A percentile compares a stretch with the other conserved stretches of the same genome.
Conservation (phyloP, 345 rosid genomes). For the Eucalyptus camaldulensis region DNA sequence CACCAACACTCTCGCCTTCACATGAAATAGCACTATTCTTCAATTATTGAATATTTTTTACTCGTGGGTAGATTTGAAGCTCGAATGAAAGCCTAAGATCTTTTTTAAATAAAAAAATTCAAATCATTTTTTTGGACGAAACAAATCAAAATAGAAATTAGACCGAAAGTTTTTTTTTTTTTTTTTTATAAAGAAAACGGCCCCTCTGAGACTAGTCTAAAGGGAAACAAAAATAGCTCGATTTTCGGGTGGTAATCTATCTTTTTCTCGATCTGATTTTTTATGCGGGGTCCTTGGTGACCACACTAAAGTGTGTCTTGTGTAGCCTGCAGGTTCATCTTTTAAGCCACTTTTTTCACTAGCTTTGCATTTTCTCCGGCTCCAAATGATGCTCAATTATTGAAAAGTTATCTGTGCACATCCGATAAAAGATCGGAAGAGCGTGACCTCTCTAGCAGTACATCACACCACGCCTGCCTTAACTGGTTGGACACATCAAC, state of each 20-base stretch:
- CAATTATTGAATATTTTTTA: not conserved
- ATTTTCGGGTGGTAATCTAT: not conserved
- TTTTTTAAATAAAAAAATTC: not conserved
- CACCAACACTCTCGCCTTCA: not conserved
- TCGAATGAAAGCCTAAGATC: not conserved
- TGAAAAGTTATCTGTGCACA: not conserved
- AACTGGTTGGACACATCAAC: not conserved
- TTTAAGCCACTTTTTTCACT: not conserved
- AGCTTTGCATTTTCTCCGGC: not conserved
- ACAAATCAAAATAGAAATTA: not conserved
- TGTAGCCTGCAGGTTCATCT: not conserved
- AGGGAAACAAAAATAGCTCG: not conserved
- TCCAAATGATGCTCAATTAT: not conserved
- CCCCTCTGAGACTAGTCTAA: not conserved
- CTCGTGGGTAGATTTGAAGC: rapidly evolving
- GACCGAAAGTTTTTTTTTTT: rapidly evolving
- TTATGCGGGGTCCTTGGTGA: not conserved
- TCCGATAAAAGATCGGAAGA: not conserved
- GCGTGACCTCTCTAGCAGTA: not conserved
- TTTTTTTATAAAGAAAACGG: not conserved
- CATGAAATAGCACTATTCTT: not conserved
- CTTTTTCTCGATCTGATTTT: not conserved
- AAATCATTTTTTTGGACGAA: too few species aligned
- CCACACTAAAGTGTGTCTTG: not conserved
- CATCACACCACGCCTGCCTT: not conserved